Evolutionary conservation across 208 protist species (phyloP).

Genomic region (Crithidia brevicula): DNA sequence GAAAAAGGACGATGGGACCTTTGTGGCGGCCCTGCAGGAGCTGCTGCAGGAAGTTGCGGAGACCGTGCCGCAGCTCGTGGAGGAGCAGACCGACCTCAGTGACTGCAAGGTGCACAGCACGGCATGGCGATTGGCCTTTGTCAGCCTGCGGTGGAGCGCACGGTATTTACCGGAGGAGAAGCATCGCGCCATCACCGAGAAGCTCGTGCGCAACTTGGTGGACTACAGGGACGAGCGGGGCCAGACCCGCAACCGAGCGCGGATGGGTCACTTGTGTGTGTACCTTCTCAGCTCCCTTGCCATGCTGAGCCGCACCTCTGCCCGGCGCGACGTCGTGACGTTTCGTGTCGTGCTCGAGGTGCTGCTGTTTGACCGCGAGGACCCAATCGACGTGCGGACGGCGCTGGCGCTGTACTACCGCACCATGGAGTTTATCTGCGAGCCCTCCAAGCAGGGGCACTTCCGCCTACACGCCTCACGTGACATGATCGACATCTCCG

Average conservation of each 20-base stretch:
- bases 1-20: constrained; percentile 31
- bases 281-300: constrained; percentile 56
- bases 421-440: constrained; percentile 56
- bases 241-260: constrained; percentile 34
- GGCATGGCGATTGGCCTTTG: constrained; percentile 68
- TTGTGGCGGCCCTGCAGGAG: constrained; percentile 15
- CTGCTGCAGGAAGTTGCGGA: constrained; percentile 33
- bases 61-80: constrained; percentile 70
- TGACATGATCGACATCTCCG: constrained; percentile 33
- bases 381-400: constrained; percentile 31
- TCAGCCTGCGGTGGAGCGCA: constrained; percentile 48
- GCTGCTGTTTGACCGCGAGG: constrained; percentile 54
- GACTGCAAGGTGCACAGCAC: constrained; percentile 59
- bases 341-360: constrained; percentile 55
- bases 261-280: constrained; percentile 53
- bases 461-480: constrained; percentile 29
- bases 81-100: constrained; percentile 34
- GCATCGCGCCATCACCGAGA: constrained; percentile 30
- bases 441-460: constrained; percentile 36
- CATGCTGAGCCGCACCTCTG: constrained; percentile 57
- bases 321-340: constrained; percentile 49
- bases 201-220: constrained; percentile 52
- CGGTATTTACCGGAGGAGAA: constrained; percentile 23
- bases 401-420: constrained; percentile 62
- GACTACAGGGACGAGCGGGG: constrained; percentile 41